Conservation (phyloP, 1,284 basidiomycete genomes). For the Veloboletus limbatus region DNA sequence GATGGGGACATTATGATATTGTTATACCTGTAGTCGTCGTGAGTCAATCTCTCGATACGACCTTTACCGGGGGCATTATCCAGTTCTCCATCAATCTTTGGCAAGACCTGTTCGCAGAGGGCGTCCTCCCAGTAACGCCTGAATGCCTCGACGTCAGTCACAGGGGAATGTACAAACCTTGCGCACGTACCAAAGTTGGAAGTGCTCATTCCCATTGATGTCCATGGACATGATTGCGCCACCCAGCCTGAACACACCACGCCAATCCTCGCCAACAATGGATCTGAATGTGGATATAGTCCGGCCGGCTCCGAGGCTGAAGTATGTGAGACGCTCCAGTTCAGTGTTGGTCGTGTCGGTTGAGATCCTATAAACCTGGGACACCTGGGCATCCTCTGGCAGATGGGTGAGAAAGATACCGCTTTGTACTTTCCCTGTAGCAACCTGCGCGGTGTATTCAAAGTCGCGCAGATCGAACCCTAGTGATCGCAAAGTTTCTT, state of each 20-base stretch:
- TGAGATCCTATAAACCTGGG: constrained; percentile 36
- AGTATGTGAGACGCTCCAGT: constrained; percentile 37
- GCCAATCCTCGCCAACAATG: constrained; percentile 38
- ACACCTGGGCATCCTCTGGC: constrained; percentile 35
- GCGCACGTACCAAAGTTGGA: constrained; percentile 36
- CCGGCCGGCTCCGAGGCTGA: constrained; percentile 36
- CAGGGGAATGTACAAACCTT: not conserved
- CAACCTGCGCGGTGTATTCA: constrained; percentile 18
- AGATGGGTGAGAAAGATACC: constrained; percentile 36
- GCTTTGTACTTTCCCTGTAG: constrained; percentile 11
- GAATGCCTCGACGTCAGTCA: not conserved
- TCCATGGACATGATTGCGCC: constrained; percentile 40
- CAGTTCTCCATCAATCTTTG: constrained; percentile 34
- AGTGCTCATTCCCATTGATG: constrained; percentile 38
- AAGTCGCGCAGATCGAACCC: constrained; percentile 27
- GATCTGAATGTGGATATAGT: constrained; percentile 30
- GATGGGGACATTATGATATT: constrained; percentile 29
- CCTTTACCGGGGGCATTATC: constrained; percentile 37
- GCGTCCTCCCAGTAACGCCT: constrained; percentile 43
- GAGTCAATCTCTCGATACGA: constrained; percentile 39
- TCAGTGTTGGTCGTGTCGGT: constrained; percentile 22
- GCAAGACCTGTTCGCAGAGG: constrained; percentile 24
- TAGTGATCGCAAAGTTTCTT: constrained; percentile 2
- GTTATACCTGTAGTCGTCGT: constrained; percentile 34
- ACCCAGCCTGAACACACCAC: constrained; percentile 34